Conservation (phyloP, 441 rosid genomes). For the Macaranga tanarius region DNA sequence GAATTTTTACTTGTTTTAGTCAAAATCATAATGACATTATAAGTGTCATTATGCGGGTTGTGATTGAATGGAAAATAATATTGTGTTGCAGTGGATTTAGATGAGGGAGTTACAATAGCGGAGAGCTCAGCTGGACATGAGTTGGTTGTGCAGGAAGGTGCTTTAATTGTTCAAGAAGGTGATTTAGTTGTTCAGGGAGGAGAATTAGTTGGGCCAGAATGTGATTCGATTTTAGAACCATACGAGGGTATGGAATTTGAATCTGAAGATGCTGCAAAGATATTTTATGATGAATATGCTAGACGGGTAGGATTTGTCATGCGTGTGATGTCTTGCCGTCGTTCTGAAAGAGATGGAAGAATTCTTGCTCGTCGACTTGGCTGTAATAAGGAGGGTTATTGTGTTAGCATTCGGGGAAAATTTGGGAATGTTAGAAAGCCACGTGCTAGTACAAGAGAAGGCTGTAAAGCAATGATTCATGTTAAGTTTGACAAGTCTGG, state of each 20-base stretch:
- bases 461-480: constrained; percentile 93
- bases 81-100: constrained; percentile 51
- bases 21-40: too few species aligned
- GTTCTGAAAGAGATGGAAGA: constrained; percentile 90
- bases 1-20: neutral
- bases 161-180: constrained; percentile 31
- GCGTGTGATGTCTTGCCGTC: constrained; percentile 88
- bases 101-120: constrained; percentile 40
- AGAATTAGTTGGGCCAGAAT: constrained; percentile 22
- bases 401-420: constrained; percentile 89
- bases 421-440: constrained; percentile 85
- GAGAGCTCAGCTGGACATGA: constrained; percentile 44
- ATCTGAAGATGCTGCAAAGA: constrained; percentile 68
- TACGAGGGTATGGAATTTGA: constrained; percentile 64
- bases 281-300: constrained; percentile 86
- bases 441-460: constrained; percentile 87
- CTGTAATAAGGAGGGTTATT: constrained; percentile 92
- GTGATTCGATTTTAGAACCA: constrained; percentile 51
- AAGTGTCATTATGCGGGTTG: too few species aligned
- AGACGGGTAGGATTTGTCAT: constrained; percentile 76
- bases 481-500: constrained; percentile 81
- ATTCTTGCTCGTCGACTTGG: constrained; percentile 90
- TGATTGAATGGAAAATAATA: neutral
- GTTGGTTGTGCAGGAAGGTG: constrained; percentile 30
- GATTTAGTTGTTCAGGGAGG: neutral